Conservation (phyloP, 176 grass and related monocot genomes). For the Aegilops tauschii region DNA sequence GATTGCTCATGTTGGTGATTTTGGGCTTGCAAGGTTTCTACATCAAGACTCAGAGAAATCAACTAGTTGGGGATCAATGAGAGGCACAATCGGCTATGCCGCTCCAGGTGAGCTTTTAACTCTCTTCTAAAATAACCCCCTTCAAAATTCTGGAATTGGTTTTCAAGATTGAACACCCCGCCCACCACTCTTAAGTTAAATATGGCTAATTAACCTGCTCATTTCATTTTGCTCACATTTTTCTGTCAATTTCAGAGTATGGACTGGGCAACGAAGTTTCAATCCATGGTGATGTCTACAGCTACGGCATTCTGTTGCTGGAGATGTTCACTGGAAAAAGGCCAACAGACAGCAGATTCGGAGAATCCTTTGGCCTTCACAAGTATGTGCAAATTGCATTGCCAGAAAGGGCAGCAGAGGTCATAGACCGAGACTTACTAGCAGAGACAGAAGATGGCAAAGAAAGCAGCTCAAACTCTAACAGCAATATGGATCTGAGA, state of each 20-base stretch:
- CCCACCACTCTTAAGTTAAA: no score
- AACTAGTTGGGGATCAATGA: slow-evolving; percentile 6
- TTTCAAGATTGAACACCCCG: no score
- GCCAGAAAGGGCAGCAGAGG: not conserved
- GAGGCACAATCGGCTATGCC: not conserved
- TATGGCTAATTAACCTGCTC: not conserved
- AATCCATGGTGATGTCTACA: slow-evolving; percentile 13
- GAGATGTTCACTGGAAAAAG: slow-evolving; percentile 29
- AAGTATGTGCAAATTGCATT: not conserved
- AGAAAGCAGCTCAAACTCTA: not conserved
- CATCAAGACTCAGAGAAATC: slow-evolving; percentile 3
- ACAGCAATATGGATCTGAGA: not conserved
- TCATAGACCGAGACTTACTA: not conserved
- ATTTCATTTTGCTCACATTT: not conserved
- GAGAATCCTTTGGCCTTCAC: not conserved
- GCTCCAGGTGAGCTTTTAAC: not conserved
- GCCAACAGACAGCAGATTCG: not conserved
- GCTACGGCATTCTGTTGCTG: slow-evolving; percentile 17
- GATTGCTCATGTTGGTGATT: not conserved
- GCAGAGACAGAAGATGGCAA: not conserved
- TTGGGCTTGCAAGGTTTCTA: slow-evolving; percentile 10
- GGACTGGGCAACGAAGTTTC: slow-evolving; percentile 8
- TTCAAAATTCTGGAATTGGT: no score
- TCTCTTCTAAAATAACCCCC: no score
- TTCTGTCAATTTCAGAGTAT: not conserved